phyloP scores from a whole-genome alignment of 208 protist species.

The Borovskyia barvae region DNA sequence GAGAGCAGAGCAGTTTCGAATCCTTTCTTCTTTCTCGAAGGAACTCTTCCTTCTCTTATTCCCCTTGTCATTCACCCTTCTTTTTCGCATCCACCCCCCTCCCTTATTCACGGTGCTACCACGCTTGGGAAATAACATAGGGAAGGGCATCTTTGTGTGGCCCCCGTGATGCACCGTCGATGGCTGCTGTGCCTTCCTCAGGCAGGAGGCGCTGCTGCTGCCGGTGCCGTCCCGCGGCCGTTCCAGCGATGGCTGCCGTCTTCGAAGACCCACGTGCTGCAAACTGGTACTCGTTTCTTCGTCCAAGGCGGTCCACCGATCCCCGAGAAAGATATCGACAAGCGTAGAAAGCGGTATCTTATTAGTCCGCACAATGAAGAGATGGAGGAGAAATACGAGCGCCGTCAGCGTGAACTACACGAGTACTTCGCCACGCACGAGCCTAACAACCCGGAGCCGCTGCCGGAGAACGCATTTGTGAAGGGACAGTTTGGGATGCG shows the following conservation, averaged over 20 bases:
- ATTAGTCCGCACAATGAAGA: constrained; percentile 16
- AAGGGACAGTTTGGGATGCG: constrained; percentile 84
- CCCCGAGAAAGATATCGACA: constrained; percentile 30
- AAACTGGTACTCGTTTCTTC: constrained; percentile 46
- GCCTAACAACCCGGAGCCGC: constrained; percentile 58
- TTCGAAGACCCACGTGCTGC: background rate
- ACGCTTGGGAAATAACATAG: no score
- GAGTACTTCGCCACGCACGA: constrained; percentile 54
- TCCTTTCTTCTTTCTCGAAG: no score
- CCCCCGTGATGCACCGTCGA: no score
- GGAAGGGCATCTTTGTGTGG: no score
- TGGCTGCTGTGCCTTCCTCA: no score
- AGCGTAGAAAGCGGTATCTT: constrained; percentile 16
- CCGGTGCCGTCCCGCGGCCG: background rate
- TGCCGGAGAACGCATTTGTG: constrained; percentile 69
- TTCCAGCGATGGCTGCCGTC: background rate
- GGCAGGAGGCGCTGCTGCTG: no score
- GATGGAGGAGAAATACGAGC: constrained; percentile 37
- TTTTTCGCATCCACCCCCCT: no score
- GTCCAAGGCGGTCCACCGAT: constrained; percentile 60
- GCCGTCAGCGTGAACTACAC: constrained; percentile 34
- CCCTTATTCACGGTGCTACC: no score
- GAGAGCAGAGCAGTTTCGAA: no score
- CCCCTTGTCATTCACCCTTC: background rate
- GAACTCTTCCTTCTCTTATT: constrained; percentile 13